Conservation (phyloP, 495 filamentous ascomycete genomes). For the Podospora pseudocomata region DNA sequence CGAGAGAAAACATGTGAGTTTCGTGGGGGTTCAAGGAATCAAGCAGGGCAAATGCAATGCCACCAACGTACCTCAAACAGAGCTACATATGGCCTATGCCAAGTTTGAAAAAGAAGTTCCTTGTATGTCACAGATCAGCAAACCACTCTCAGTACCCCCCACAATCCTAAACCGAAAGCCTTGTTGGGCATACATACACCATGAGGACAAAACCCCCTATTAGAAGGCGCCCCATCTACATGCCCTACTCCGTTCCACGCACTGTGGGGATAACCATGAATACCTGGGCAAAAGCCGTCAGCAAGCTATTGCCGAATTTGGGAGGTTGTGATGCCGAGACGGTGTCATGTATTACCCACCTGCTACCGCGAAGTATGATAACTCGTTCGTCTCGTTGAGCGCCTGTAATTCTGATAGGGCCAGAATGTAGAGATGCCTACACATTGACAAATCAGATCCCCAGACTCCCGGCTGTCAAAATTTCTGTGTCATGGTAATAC, state of each 20-base stretch:
- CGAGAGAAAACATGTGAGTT: not conserved
- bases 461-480: not conserved
- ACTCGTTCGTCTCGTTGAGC: constrained; percentile 37
- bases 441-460: constrained; percentile 16
- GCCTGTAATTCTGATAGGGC: constrained; percentile 41
- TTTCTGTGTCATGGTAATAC: constrained; percentile 25
- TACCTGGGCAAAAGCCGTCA: constrained; percentile 35
- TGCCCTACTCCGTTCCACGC: constrained; percentile 46
- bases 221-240: constrained; percentile 29
- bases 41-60: too few relatives aligned
- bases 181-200: constrained; percentile 34
- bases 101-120: constrained; percentile 40
- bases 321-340: not conserved
- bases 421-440: constrained; percentile 47
- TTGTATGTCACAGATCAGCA: constrained; percentile 16
- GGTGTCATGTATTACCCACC: constrained; percentile 32
- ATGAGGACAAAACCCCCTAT: constrained; percentile 48
- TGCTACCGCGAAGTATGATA: constrained; percentile 47
- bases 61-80: constrained; percentile 37
- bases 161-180: not conserved
- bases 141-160: not conserved
- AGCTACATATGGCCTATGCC: constrained; percentile 42
- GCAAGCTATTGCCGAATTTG: constrained; percentile 9
- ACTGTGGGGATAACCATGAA: constrained; percentile 49
- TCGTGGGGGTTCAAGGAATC: not conserved